Evolutionary conservation across 176 grass and related monocot species (phyloP).

Genomic region (Cenchrus purpureus): DNA sequence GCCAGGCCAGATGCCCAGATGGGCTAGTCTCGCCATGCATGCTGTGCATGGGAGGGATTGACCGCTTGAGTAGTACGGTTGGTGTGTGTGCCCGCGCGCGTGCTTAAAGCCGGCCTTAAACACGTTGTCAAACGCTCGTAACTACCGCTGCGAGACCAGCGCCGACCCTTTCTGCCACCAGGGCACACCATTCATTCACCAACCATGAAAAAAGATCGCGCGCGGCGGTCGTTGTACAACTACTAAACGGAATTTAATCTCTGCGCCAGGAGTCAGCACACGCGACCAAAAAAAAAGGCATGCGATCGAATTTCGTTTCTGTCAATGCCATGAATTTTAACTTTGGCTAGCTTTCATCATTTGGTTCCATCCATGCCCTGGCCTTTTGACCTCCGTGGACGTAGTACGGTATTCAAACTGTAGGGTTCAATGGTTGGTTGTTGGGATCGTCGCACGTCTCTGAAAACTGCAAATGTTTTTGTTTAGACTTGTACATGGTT

Average conservation of each 20-base stretch:
- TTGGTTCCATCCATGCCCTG: neutral
- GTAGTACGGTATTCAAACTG: neutral
- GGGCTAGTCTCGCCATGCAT: too few species aligned
- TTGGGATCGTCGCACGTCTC: neutral
- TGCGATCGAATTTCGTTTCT: neutral
- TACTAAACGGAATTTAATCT: neutral
- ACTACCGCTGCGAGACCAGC: conserved; percentile 24
- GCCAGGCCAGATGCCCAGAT: too few species aligned
- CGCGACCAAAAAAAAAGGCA: neutral
- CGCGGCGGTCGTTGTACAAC: neutral
- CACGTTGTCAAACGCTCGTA: conserved; percentile 1
- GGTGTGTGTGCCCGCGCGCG: neutral
- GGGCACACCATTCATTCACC: neutral
- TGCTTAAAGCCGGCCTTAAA: too few species aligned
- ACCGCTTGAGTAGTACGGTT: neutral
- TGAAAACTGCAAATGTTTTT: neutral
- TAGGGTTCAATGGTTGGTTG: neutral
- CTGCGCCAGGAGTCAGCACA: neutral
- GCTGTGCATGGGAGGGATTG: too few species aligned
- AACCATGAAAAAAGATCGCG: neutral
- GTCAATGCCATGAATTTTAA: neutral
- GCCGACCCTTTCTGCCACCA: neutral
- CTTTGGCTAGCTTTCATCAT: neutral
- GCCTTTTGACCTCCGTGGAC: neutral
- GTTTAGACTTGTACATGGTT: neutral